Evolutionary conservation across 2,329 filamentous ascomycete genomes (phyloP), one percentile per base, ranked within the genome.

Genomic region (Scleromitrula shiraiana): DNA sequence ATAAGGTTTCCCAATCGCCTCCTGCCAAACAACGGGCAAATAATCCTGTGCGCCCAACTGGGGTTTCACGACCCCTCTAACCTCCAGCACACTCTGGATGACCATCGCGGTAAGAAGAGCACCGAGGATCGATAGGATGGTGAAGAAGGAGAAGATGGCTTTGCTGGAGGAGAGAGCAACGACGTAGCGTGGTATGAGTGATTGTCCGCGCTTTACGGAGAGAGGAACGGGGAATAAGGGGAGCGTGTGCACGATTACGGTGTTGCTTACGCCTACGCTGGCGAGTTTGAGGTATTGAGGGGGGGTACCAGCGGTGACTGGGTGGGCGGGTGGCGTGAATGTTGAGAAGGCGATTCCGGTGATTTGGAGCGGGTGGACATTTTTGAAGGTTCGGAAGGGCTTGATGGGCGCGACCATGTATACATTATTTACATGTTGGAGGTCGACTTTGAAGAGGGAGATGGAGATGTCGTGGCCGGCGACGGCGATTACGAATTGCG

Each of bases 381-480:
- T 66, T 50, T 71, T 73, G 53, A 83, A 64, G 2, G 73, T 75
- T 41, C 68, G 64, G 50, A 82, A 69, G 1, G 74, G 71, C 50
- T 74, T 66, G 32, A 82, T 68, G 50, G 76, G 69, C 47, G 68
- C 60, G 36, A 82, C 65, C 29, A 82, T 64, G 33, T 74, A 71
- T 39, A 78, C 64, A 7, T 65, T 64, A 19, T 64, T 64, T 26
- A 70, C 64, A 15, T 67, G 63, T 50, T 71, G 71, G 62, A 88
- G 85, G 55, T 94, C 85, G 50, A 95, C 69, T 0, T 87, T 90
- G 65, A 83, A 85, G 23, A 95, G 69, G 5, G 78, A 79, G 55
- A 95, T 82, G 9, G 87, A 88, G 51, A 82, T 80, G 64, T 94
- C 86, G 58, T 85, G 84, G 7, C 83, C 84, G 2, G 86, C 85